Evolutionary conservation across 805 yeast species (phyloP), one percentile per base, ranked within the genome.

Genomic region (Metschnikowia matae): DNA sequence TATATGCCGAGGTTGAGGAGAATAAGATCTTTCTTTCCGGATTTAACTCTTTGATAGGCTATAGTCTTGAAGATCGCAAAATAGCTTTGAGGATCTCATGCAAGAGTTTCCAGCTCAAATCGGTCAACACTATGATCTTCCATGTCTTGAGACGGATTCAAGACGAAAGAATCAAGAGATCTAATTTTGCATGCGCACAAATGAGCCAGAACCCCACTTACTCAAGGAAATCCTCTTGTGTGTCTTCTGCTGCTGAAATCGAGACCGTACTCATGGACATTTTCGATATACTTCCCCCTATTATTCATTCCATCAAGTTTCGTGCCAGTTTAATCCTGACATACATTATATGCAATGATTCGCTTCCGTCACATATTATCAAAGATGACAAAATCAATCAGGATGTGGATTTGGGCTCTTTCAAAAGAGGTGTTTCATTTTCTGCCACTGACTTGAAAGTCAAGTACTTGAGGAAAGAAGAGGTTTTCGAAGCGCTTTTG

Each of bases 331-430:
- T 59, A 32, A 35, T 71, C 14, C 69, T 67, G 53, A 61, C 67
- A 1, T 70, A 69, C 41, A 62, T 74, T 3, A 61, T 69, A 13
- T 73, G 77, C 53, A 71, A 71, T 46, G 78, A 73, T 48, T 68
- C 68, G 7, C 58, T 74, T 15, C 78, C 78, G 0, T 60, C 64
- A 46, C 68, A 67, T 45, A 48, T 53, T 2, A 54, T 67, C 11
- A 54, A 44, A 31, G 69, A 68, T 42, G 60, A 61, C 6, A 49
- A 48, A 1, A 43, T 62, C 1, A 59, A 57, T 1, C 53, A 65
- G 21, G 63, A 68, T 6, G 53, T 69, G 23, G 71, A 74, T 49
- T 56, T 74, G 43, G 68, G 67, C 5, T 68, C 65, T 42, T 72
- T 61, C 54, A 68, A 65, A 43, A 54, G 78, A 49, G 78, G 78